Evolutionary conservation across 148 eudicot genomes (phyloP).

Genomic region (Pharnaceum exiguum): DNA sequence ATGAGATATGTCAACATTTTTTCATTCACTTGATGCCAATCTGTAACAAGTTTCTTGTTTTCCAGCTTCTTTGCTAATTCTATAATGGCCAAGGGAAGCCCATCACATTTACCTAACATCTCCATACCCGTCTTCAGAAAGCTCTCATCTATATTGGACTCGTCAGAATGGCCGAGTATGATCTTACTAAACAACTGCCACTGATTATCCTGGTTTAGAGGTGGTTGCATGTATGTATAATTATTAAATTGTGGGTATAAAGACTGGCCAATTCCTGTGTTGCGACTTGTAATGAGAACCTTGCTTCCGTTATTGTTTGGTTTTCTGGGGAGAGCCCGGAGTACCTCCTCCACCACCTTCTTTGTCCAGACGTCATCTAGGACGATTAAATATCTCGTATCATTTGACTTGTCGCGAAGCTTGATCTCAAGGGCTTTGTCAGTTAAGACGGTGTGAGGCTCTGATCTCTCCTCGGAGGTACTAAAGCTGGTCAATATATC

Average conservation of each 20-base stretch:
- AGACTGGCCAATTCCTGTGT: slow-evolving; percentile 3
- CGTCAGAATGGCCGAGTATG: background rate
- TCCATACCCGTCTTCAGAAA: slow-evolving; percentile 13
- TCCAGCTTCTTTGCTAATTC: slow-evolving; percentile 15
- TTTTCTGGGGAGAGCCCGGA: background rate
- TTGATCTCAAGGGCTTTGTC: no score
- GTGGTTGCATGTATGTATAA: slow-evolving; percentile 12
- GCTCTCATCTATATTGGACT: no score
- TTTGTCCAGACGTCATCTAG: background rate
- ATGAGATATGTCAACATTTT: slow-evolving; percentile 5
- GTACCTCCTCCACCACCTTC: background rate
- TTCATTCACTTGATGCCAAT: slow-evolving; percentile 5
- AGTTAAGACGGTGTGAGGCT: no score
- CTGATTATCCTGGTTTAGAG: slow-evolving; percentile 14
- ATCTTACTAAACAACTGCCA: slow-evolving; percentile 25
- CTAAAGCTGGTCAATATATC: no score
- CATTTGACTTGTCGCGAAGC: no score
- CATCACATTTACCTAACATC: slow-evolving; percentile 19
- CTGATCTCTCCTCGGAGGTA: no score
- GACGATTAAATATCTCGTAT: background rate
- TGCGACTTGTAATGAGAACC: slow-evolving; percentile 17
- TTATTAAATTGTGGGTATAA: background rate
- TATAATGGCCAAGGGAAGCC: slow-evolving; percentile 23
- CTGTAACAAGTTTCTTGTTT: background rate
- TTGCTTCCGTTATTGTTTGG: slow-evolving; percentile 5